These are phyloP conservation scores for Trichocomaceae sp. DNA, from an alignment of 2,329 filamentous ascomycete species.

Conservation along the genomic window DNA sequence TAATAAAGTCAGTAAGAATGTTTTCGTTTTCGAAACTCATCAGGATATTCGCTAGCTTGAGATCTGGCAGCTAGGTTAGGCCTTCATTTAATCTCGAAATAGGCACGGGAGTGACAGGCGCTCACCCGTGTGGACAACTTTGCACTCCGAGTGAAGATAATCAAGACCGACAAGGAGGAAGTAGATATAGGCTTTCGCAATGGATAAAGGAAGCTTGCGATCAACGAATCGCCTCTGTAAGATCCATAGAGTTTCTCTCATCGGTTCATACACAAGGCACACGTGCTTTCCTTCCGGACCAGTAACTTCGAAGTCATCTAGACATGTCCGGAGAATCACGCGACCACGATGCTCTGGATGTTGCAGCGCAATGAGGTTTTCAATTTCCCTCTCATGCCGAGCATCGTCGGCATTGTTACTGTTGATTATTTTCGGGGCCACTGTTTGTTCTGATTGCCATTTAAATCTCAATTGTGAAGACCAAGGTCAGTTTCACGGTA, in stretches of 20 bases:
- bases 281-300: slow-evolving; percentile 17
- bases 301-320: slow-evolving; percentile 5
- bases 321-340: slow-evolving; percentile 16
- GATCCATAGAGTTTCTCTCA: slow-evolving; percentile 37
- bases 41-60: slow-evolving; percentile 46
- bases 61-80: slow-evolving; percentile 23
- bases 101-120: neutral
- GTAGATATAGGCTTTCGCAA: neutral
- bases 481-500: too few species aligned
- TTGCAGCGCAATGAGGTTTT: slow-evolving; percentile 31
- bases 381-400: slow-evolving; percentile 38
- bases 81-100: neutral
- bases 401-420: slow-evolving; percentile 17
- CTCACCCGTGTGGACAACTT: slow-evolving; percentile 43
- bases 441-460: slow-evolving; percentile 19
- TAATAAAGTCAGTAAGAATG: slow-evolving; percentile 22
- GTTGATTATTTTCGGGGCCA: slow-evolving; percentile 27
- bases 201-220: neutral
- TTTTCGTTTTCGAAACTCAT: slow-evolving; percentile 31
- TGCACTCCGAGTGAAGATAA: slow-evolving; percentile 42
- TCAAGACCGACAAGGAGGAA: slow-evolving; percentile 38
- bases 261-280: slow-evolving; percentile 35
- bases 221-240: neutral
- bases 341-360: slow-evolving; percentile 24
- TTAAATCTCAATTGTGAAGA: too few species aligned